Percentiles rank a stretch among this genome's conserved stretches.
Conservation (phyloP, 352 stramenopile genomes). For the Pythium guiyangense region DNA sequence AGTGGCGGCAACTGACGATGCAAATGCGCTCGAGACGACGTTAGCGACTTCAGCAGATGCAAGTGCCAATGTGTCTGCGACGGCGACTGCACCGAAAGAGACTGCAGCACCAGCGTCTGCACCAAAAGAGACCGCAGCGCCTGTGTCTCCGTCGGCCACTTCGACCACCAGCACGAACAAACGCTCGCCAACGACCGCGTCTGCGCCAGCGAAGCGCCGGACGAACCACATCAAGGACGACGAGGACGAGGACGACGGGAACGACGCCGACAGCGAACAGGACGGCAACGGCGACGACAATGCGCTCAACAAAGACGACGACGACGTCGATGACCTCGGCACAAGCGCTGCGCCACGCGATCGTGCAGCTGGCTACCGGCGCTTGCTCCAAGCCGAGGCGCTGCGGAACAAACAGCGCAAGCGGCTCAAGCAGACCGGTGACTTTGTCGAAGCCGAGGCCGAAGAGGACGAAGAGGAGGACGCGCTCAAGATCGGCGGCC, state of each 20-base stretch:
- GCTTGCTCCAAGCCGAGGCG: conserved; percentile 58
- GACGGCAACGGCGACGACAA: conserved; percentile 54
- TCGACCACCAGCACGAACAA: too few species aligned
- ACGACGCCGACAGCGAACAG: conserved; percentile 49
- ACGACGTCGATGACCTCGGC: conserved; percentile 10
- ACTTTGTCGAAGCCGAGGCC: conserved; percentile 80
- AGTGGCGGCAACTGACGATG: too few species aligned
- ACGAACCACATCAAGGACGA: conserved; percentile 29
- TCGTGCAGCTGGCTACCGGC: conserved; percentile 62
- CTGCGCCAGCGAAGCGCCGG: conserved; percentile 18
- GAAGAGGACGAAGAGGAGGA: conserved; percentile 87
- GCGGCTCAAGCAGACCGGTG: conserved; percentile 39
- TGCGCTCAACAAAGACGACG: conserved; percentile 21
- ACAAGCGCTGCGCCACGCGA: conserved; percentile 29
- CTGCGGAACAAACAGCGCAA: conserved; percentile 50
- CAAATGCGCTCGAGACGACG: too few species aligned
- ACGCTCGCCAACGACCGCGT: too few species aligned
- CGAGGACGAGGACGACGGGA: conserved; percentile 40
- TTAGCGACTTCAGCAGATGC: too few species aligned
- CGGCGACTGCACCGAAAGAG: too few species aligned
- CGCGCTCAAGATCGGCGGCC: conserved; percentile 71
- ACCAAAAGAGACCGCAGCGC: too few species aligned
- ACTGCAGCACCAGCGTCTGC: too few species aligned
- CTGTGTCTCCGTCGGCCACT: too few species aligned
- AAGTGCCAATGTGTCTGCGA: too few species aligned